Percentiles rank a stretch among this genome's conserved stretches.
phyloP scores from a whole-genome alignment of 179 eudicot genomes.

The Drosera spatulata region DNA sequence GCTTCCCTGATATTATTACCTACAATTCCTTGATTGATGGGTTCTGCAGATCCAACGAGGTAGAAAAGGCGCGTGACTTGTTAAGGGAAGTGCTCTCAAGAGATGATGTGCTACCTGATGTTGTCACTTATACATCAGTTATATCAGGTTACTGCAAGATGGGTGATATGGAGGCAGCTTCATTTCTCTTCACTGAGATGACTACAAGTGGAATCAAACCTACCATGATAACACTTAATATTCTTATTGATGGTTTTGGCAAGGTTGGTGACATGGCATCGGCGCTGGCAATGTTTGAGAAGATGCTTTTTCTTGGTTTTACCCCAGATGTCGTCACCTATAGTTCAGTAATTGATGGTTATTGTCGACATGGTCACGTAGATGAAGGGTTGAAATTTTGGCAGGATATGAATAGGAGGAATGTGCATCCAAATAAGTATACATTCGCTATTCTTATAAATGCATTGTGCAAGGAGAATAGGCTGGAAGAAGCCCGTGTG shows the following conservation, averaged over 20 bases:
- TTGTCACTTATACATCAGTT: slow-evolving; percentile 61
- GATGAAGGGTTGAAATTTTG: slow-evolving; percentile 53
- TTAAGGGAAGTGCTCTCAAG: slow-evolving; percentile 35
- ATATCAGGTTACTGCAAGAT: slow-evolving; percentile 67
- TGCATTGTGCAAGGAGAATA: slow-evolving; percentile 67
- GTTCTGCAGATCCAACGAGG: slow-evolving; percentile 43
- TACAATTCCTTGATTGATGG: slow-evolving; percentile 66
- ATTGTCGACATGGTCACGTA: slow-evolving; percentile 55
- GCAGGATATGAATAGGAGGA: slow-evolving; percentile 46
- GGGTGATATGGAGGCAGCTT: slow-evolving; percentile 58
- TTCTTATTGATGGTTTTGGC: slow-evolving; percentile 69
- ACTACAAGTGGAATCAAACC: slow-evolving; percentile 49
- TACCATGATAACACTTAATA: slow-evolving; percentile 47
- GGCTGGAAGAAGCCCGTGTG: slow-evolving; percentile 64
- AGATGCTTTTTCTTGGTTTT: slow-evolving; percentile 50
- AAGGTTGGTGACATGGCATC: slow-evolving; percentile 59
- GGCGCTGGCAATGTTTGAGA: slow-evolving; percentile 38
- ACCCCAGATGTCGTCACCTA: slow-evolving; percentile 75
- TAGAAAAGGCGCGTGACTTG: slow-evolving; percentile 42
- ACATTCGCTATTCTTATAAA: slow-evolving; percentile 58
- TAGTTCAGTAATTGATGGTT: slow-evolving; percentile 59
- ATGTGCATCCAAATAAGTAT: slow-evolving; percentile 51
- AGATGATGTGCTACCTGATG: slow-evolving; percentile 44
- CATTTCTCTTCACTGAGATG: slow-evolving; percentile 45
- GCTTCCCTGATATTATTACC: slow-evolving; percentile 54